These are phyloP conservation scores for Ceratobasidium theobromae DNA, from an alignment of 1,284 basidiomycete genomes.

Conservation along the genomic window DNA sequence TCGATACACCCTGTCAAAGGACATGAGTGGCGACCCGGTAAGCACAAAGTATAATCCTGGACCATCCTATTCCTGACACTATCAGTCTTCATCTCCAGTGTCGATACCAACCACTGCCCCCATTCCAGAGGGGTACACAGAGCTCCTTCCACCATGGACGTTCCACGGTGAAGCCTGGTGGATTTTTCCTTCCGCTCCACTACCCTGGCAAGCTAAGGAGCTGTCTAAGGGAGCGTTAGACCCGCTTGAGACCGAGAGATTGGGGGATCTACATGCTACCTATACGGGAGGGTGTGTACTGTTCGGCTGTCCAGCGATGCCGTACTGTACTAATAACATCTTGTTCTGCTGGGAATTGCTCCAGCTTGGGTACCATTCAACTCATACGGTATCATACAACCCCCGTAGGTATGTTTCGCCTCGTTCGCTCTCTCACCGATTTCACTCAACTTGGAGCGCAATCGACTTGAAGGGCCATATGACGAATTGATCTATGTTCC, in stretches of 20 bases:
- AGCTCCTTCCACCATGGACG: slow-evolving; percentile 6
- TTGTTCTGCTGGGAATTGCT: background rate
- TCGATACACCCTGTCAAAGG: too few species aligned
- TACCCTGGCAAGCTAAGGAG: slow-evolving; percentile 17
- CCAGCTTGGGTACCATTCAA: slow-evolving; percentile 9
- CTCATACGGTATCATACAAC: slow-evolving; percentile 14
- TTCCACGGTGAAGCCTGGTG: slow-evolving; percentile 22
- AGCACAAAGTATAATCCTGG: too few species aligned
- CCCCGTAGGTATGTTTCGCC: background rate
- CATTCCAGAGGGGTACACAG: background rate
- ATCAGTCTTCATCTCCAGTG: too few species aligned
- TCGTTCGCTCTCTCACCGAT: background rate
- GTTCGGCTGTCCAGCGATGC: too few species aligned
- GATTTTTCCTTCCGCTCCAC: slow-evolving; percentile 8
- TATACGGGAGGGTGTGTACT: slow-evolving; percentile 16
- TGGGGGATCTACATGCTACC: slow-evolving; percentile 10
- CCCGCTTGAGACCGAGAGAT: background rate
- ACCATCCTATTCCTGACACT: too few species aligned
- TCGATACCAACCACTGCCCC: background rate
- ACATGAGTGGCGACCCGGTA: slow-evolving; percentile 6
- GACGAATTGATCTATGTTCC: slow-evolving; percentile 17
- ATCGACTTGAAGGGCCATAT: slow-evolving; percentile 1
- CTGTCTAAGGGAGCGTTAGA: slow-evolving; percentile 15
- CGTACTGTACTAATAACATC: background rate
- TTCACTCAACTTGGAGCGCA: too few species aligned